These are phyloP conservation scores for Phoenix roebelenii DNA, from an alignment of 176 grass and related monocot genomes.

Conservation along the genomic window DNA sequence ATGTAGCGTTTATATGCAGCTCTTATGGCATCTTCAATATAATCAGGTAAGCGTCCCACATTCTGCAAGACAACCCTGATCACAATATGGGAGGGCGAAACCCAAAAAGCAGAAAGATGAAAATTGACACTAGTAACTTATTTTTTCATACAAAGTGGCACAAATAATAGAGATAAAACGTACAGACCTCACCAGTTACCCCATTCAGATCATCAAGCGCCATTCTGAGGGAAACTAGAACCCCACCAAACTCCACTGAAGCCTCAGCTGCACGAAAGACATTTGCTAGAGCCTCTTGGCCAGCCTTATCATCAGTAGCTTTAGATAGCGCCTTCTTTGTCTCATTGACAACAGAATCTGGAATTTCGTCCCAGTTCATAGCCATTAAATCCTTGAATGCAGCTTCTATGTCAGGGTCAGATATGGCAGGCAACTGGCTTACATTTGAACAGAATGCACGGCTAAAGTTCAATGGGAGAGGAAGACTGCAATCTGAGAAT, in stretches of 20 bases:
- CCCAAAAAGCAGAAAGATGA: no score
- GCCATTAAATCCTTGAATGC: conserved; percentile 94
- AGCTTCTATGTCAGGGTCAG: conserved; percentile 36
- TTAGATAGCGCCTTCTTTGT: conserved; percentile 72
- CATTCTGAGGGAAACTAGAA: conserved; percentile 71
- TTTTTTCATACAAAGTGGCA: background rate
- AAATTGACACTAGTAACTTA: no score
- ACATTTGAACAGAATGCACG: conserved; percentile 54
- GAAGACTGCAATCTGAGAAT: conserved; percentile 37
- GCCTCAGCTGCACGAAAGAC: conserved; percentile 76
- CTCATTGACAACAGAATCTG: conserved; percentile 42
- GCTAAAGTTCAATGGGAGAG: conserved; percentile 33
- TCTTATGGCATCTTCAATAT: conserved; percentile 84
- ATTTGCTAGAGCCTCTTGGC: conserved; percentile 65
- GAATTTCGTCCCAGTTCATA: conserved; percentile 73
- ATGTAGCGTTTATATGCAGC: conserved; percentile 69
- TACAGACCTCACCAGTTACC: conserved; percentile 64
- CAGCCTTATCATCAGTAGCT: conserved; percentile 41
- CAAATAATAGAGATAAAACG: conserved; percentile 10
- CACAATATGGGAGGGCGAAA: conserved; percentile 16
- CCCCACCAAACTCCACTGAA: conserved; percentile 73
- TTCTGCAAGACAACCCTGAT: conserved; percentile 39
- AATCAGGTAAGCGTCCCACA: conserved; percentile 60
- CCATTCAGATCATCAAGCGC: conserved; percentile 86
- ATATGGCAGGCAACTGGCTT: conserved; percentile 45